These are phyloP conservation scores for bread wheat (Triticum aestivum) DNA, from an alignment of 176 grass and related monocot genomes.

Conservation along the genomic window IWGSC_CS_RefSeq_v2.1 NC_057797.1:726600838-726601337, in stretches of 20 bases:
- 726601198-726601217: conserved; percentile 40
- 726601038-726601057: neutral
- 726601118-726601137: conserved; percentile 81
- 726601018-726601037: too few species aligned
- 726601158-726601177: conserved; percentile 68
- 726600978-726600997: neutral
- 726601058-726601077: conserved; percentile 53
- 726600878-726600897: conserved; percentile 68
- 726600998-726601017: too few species aligned
- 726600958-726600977: conserved; percentile 41
- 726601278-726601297: conserved; percentile 50
- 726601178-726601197: conserved; percentile 60
- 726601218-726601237: conserved; percentile 53
- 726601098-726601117: conserved; percentile 40
- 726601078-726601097: conserved; percentile 59
- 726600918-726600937: conserved; percentile 61
- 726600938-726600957: conserved; percentile 45
- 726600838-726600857: too few species aligned
- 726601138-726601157: conserved; percentile 59
- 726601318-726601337: conserved; percentile 62
- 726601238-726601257: conserved; percentile 39
- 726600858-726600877: conserved; percentile 26
- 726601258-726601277: conserved; percentile 45
- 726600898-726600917: conserved; percentile 49
- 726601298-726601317: conserved; percentile 63